phyloP scores from a whole-genome alignment of 441 rosid species.

The Erysimum pusillum region DNA sequence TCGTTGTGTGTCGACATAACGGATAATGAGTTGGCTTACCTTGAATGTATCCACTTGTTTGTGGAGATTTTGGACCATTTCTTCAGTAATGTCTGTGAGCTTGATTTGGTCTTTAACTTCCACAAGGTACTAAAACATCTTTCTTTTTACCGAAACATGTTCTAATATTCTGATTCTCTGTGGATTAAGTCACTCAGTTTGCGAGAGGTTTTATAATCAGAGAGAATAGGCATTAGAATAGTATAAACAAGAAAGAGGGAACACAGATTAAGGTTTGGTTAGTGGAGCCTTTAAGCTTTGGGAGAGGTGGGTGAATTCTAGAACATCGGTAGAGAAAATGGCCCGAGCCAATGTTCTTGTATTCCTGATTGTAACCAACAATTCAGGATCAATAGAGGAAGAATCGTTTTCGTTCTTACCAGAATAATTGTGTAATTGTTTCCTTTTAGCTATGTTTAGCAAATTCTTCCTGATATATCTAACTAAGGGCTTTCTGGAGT shows the following conservation, averaged over 20 bases:
- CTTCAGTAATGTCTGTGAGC: constrained; percentile 99
- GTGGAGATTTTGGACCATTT: constrained; percentile 98
- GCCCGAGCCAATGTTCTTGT: no score
- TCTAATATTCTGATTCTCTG: background rate
- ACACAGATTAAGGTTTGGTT: no score
- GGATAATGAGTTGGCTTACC: constrained; percentile 92
- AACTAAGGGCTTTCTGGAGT: no score
- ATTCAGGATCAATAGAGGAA: no score
- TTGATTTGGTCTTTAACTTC: constrained; percentile 95
- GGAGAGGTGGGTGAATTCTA: no score
- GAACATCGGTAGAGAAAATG: no score
- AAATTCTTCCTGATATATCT: no score
- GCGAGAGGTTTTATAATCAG: background rate
- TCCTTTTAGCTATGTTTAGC: background rate
- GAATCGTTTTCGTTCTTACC: no score
- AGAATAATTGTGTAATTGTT: constrained; percentile 8
- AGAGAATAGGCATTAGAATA: no score
- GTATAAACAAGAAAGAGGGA: no score
- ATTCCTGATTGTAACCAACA: no score
- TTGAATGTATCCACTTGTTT: constrained; percentile 94
- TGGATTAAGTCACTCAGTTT: background rate
- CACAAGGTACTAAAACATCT: constrained; percentile 69
- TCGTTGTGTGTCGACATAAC: constrained; percentile 93
- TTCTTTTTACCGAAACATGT: background rate
- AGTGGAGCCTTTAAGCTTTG: no score